A percentile compares a stretch with the other conserved stretches of the same genome.
Conservation (phyloP, 2,329 filamentous ascomycete species). For the Didymosphaeria variabile region DNA sequence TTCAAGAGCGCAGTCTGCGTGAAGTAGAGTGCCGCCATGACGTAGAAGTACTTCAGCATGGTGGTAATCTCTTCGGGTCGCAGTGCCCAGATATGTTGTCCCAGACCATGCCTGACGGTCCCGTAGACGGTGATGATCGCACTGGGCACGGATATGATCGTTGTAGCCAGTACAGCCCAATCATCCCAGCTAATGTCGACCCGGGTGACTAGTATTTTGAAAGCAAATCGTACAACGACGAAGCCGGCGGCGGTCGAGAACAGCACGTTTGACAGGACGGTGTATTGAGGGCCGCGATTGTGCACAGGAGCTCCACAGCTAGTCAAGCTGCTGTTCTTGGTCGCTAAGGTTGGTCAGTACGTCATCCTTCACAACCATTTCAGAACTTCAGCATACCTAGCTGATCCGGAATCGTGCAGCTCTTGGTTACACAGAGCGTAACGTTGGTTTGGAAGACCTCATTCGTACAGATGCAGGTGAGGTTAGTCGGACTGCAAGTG, state of each 20-base stretch:
- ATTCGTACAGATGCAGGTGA: constrained; percentile 36
- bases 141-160: constrained; percentile 33
- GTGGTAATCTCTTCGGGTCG: constrained; percentile 52
- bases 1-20: constrained; percentile 16
- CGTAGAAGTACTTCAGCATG: constrained; percentile 52
- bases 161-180: constrained; percentile 38
- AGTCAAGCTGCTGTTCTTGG: constrained; percentile 53
- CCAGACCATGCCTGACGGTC: constrained; percentile 52
- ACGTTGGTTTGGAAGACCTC: constrained; percentile 29
- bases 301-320: constrained; percentile 51
- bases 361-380: not conserved
- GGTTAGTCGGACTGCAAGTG: constrained; percentile 30
- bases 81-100: constrained; percentile 63
- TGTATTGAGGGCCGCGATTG: constrained; percentile 47
- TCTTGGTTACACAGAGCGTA: constrained; percentile 28
- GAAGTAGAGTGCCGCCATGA: constrained; percentile 48
- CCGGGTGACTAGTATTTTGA: constrained; percentile 47
- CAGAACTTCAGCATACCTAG: constrained; percentile 22
- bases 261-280: constrained; percentile 40
- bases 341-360: constrained; percentile 34
- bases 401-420: constrained; percentile 34
- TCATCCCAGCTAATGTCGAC: constrained; percentile 53
- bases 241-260: constrained; percentile 44
- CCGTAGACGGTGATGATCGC: constrained; percentile 39
- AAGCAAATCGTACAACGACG: constrained; percentile 48